A percentile compares a stretch with the other conserved stretches of the same genome.
Evolutionary conservation across 257 asterid genomes (phyloP).

Genomic region (Solanum sitiens): DNA sequence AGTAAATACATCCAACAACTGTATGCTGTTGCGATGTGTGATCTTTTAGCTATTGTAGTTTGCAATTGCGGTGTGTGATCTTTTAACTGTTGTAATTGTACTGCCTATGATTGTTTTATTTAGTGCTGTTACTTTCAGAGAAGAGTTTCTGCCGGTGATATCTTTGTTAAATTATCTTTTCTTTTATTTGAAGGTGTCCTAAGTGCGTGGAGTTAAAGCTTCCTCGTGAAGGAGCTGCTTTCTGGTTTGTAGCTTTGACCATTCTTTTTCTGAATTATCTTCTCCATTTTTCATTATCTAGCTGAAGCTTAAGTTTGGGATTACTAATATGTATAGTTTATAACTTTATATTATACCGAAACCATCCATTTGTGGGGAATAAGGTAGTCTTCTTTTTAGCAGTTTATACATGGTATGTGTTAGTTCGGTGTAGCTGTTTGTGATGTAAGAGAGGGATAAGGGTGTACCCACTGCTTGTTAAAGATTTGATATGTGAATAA

Average conservation of each 20-base stretch:
- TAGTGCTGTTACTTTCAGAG: background rate
- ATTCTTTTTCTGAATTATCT: background rate
- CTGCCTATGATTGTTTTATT: background rate
- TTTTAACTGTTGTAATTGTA: background rate
- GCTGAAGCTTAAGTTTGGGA: background rate
- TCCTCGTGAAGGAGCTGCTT: slow-evolving; percentile 90
- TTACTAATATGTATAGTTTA: background rate
- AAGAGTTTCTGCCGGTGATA: background rate
- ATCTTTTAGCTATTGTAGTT: background rate
- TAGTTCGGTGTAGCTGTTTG: background rate
- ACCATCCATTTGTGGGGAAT: background rate
- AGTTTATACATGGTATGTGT: background rate
- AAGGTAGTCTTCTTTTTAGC: background rate
- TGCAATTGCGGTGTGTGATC: background rate
- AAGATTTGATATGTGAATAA: background rate
- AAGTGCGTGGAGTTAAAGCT: slow-evolving; percentile 89
- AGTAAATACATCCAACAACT: background rate
- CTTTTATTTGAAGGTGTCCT: slow-evolving; percentile 57
- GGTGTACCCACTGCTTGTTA: background rate
- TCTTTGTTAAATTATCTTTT: background rate
- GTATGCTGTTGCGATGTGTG: background rate
- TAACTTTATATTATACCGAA: background rate
- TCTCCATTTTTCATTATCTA: background rate
- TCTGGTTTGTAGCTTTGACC: slow-evolving; percentile 67
- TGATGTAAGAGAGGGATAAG: background rate